A percentile compares a stretch with the other conserved stretches of the same genome.
These are phyloP conservation scores for Zygosaccharomyces lentus DNA, from an alignment of 805 yeast genomes.

Conservation along the genomic window DNA sequence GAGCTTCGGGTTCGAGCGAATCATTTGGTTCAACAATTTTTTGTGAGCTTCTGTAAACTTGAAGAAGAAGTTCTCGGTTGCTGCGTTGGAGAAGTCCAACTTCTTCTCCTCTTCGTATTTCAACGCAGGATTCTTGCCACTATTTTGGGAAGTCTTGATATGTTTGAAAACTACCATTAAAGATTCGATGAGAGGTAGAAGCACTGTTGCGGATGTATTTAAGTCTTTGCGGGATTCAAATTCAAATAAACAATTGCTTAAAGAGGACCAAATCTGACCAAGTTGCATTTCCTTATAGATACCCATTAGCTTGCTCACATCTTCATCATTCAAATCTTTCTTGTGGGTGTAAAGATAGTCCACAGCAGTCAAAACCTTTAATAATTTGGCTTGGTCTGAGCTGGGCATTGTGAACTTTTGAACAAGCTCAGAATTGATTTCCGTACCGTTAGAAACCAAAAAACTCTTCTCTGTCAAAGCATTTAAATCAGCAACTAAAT, in stretches of 20 bases:
- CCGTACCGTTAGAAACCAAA: slow-evolving; percentile 38
- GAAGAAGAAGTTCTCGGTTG: slow-evolving; percentile 73
- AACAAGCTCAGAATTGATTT: slow-evolving; percentile 51
- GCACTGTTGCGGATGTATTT: slow-evolving; percentile 67
- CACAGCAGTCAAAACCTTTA: slow-evolving; percentile 80
- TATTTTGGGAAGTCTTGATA: slow-evolving; percentile 50
- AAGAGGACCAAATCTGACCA: slow-evolving; percentile 79
- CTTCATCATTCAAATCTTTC: slow-evolving; percentile 22
- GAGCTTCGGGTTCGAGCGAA: slow-evolving; percentile 80
- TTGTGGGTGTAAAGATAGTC: slow-evolving; percentile 66
- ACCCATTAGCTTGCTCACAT: slow-evolving; percentile 46
- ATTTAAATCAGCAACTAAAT: slow-evolving; percentile 52
- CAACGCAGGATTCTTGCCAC: slow-evolving; percentile 43
- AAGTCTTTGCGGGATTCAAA: slow-evolving; percentile 52
- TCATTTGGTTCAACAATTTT: slow-evolving; percentile 85
- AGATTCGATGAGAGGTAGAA: slow-evolving; percentile 84
- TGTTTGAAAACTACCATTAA: slow-evolving; percentile 96
- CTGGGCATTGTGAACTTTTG: slow-evolving; percentile 70
- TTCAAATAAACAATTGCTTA: slow-evolving; percentile 64
- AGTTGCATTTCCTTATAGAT: slow-evolving; percentile 66
- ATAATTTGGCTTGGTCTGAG: slow-evolving; percentile 84
- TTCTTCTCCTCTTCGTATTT: slow-evolving; percentile 57
- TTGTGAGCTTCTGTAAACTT: slow-evolving; percentile 86
- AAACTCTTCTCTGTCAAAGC: slow-evolving; percentile 45
- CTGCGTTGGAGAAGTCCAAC: slow-evolving; percentile 66